Percentiles rank a stretch among this genome's conserved stretches.
phyloP scores from a whole-genome alignment of 345 rosid genomes.

The Gossypium thurberi region DNA sequence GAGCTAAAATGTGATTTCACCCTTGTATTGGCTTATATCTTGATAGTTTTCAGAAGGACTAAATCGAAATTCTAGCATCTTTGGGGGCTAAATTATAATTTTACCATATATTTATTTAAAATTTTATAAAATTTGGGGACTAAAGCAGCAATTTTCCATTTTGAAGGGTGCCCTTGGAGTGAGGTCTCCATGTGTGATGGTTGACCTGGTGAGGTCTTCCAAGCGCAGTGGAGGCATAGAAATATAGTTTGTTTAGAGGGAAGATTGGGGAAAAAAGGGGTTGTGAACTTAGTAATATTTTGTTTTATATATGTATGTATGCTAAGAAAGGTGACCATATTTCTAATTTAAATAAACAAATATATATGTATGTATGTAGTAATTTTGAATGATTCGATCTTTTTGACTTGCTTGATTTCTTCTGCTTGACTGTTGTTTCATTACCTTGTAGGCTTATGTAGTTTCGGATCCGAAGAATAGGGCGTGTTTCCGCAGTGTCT shows the following conservation, averaged over 20 bases:
- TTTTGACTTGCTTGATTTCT: neutral
- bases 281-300: neutral
- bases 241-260: neutral
- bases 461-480: conserved; percentile 42
- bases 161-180: too few species aligned
- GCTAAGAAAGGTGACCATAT: neutral
- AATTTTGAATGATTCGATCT: neutral
- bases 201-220: too few species aligned
- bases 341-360: neutral
- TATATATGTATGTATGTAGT: neutral
- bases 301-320: neutral
- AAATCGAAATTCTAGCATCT: too few species aligned
- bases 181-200: too few species aligned
- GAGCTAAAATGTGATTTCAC: too few species aligned
- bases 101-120: too few species aligned
- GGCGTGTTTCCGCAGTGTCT: conserved; percentile 48
- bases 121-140: too few species aligned
- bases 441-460: conserved; percentile 30
- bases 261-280: neutral
- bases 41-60: too few species aligned
- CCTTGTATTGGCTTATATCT: too few species aligned
- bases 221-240: too few species aligned
- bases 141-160: too few species aligned
- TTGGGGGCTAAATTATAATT: too few species aligned
- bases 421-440: neutral